Evolutionary conservation across 1,139 yeast genomes (phyloP).

Genomic region (Kodamaea sp.): DNA sequence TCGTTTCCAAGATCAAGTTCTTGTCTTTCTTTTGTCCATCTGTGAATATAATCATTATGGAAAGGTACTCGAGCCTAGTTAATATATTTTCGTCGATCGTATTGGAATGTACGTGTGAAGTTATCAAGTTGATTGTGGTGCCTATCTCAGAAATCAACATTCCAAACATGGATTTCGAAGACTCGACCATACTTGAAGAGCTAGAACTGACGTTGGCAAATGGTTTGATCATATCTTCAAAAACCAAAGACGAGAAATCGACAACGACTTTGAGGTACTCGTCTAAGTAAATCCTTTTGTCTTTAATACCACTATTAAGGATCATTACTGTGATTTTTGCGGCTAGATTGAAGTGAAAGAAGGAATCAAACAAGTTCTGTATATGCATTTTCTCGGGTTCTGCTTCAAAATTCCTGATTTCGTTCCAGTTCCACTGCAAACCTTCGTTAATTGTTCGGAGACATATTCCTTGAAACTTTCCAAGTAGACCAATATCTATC

Average conservation of each 20-base stretch:
- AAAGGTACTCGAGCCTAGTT: slow-evolving; percentile 53
- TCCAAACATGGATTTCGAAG: slow-evolving; percentile 6
- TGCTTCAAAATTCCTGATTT: background rate
- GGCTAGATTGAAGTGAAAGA: slow-evolving; percentile 32
- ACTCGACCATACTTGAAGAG: background rate
- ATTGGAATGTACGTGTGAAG: slow-evolving; percentile 17
- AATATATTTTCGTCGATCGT: slow-evolving; percentile 46
- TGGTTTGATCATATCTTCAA: slow-evolving; percentile 37
- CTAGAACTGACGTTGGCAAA: slow-evolving; percentile 1
- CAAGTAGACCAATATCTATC: slow-evolving; percentile 6
- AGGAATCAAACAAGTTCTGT: slow-evolving; percentile 6
- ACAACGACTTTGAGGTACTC: slow-evolving; percentile 41
- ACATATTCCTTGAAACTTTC: slow-evolving; percentile 13
- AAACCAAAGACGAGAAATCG: slow-evolving; percentile 34
- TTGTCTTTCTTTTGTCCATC: slow-evolving; percentile 22
- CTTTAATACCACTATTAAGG: slow-evolving; percentile 39
- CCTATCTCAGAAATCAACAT: slow-evolving; percentile 6
- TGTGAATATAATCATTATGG: slow-evolving; percentile 38
- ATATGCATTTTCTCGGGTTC: background rate
- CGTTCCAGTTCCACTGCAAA: slow-evolving; percentile 6
- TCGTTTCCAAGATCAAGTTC: slow-evolving; percentile 7
- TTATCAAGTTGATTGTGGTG: slow-evolving; percentile 5
- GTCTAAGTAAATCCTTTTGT: slow-evolving; percentile 47
- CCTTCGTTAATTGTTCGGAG: slow-evolving; percentile 6
- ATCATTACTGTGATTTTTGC: slow-evolving; percentile 42